A percentile compares a stretch with the other conserved stretches of the same genome.
Evolutionary conservation across 495 filamentous ascomycete species (phyloP).

Genomic region (Hypoxylon trugodes): DNA sequence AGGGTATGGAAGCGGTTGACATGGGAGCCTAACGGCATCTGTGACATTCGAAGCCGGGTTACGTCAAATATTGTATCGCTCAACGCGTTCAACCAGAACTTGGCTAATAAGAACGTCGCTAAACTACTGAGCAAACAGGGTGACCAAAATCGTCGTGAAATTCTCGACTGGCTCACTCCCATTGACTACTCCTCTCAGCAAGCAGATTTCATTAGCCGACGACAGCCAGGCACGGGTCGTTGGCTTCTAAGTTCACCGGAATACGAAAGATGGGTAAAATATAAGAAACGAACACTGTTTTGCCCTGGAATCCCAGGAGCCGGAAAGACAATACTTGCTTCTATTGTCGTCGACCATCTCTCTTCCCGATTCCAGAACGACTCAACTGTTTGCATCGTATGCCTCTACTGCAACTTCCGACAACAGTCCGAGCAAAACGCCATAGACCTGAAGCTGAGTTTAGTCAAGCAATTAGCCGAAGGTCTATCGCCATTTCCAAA

Average conservation of each 20-base stretch:
- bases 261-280: constrained; percentile 47
- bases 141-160: background rate
- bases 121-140: background rate
- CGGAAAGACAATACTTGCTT: constrained; percentile 47
- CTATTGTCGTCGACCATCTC: constrained; percentile 50
- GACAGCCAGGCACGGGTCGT: constrained; percentile 51
- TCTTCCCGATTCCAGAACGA: constrained; percentile 28
- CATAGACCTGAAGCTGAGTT: constrained; percentile 30
- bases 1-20: constrained; percentile 43
- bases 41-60: background rate
- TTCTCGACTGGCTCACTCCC: constrained; percentile 43
- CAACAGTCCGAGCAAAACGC: constrained; percentile 39
- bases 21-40: constrained; percentile 31
- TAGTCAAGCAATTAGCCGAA: constrained; percentile 46
- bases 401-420: constrained; percentile 53
- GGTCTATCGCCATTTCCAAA: constrained; percentile 30
- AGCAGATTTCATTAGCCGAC: constrained; percentile 28
- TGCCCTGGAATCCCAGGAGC: constrained; percentile 54
- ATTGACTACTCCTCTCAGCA: constrained; percentile 36
- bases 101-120: background rate
- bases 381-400: constrained; percentile 47
- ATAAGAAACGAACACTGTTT: constrained; percentile 45
- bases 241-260: constrained; percentile 53
- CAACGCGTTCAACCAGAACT: background rate
- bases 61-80: background rate